These are phyloP conservation scores for Coemansia interrupta DNA, from an alignment of 192 early-diverging fungal species.

Conservation along the genomic window DNA sequence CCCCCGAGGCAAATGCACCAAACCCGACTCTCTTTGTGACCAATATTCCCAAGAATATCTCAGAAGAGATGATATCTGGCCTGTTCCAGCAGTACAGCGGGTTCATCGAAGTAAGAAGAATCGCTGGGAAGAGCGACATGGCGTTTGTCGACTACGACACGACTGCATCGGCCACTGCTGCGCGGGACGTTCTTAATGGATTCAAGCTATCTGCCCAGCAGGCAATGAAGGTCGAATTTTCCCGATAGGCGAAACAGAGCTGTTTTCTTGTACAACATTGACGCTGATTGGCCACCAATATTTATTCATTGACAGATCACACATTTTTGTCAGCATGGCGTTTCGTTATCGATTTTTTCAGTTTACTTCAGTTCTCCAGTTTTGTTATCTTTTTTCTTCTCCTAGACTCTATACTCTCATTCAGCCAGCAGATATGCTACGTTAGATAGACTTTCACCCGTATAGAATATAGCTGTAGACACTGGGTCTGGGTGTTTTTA, in stretches of 20 bases:
- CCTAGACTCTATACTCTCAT: neutral
- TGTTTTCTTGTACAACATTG: too few relatives aligned
- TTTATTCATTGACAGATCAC: too few relatives aligned
- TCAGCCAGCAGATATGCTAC: too few relatives aligned
- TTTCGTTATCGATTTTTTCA: neutral
- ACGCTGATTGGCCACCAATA: neutral
- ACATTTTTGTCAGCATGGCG: neutral
- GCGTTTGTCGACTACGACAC: slow-evolving; percentile 50
- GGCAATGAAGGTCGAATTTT: slow-evolving; percentile 42
- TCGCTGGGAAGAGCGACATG: slow-evolving; percentile 33
- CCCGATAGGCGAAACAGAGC: slow-evolving; percentile 11
- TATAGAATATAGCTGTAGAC: too few relatives aligned
- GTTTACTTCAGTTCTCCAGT: neutral
- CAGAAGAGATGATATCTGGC: slow-evolving; percentile 29
- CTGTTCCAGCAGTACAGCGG: slow-evolving; percentile 51
- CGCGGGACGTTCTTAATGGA: slow-evolving; percentile 41
- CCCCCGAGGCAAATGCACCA: slow-evolving; percentile 3
- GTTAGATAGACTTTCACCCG: too few relatives aligned
- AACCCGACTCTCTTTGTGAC: slow-evolving; percentile 43
- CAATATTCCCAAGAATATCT: slow-evolving; percentile 33
- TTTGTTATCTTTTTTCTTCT: slow-evolving; percentile 1
- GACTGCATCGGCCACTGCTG: slow-evolving; percentile 28
- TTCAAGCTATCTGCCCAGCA: slow-evolving; percentile 31
- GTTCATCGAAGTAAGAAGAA: slow-evolving; percentile 37
- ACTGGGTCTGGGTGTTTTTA: neutral